Conservation (phyloP, 495 filamentous ascomycete species). For the Glarea lozoyensis region DNA sequence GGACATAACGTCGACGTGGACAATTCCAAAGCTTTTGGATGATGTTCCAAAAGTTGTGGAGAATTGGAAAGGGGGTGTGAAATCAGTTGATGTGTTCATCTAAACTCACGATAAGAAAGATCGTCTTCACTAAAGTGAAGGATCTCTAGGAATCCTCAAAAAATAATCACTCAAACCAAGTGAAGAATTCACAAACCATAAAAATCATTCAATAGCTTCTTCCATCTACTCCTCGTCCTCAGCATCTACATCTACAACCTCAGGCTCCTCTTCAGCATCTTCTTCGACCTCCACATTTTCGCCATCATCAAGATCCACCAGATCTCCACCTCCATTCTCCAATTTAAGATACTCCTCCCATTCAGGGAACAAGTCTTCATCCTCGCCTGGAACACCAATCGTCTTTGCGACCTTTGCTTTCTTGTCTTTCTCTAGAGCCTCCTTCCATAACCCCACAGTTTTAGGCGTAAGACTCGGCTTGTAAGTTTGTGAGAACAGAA, state of each 20-base stretch:
- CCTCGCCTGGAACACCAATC: conserved; percentile 75
- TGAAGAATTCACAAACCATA: too few species aligned
- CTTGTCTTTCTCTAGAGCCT: conserved; percentile 64
- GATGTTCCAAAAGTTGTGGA: too few species aligned
- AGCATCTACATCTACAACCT: background rate
- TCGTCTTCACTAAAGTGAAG: too few species aligned
- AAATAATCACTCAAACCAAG: too few species aligned
- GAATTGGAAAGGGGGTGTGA: too few species aligned
- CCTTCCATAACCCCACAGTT: conserved; percentile 73
- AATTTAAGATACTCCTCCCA: conserved; percentile 85
- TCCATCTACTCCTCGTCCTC: background rate
- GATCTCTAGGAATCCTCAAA: too few species aligned
- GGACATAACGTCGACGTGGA: too few species aligned
- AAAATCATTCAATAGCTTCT: too few species aligned
- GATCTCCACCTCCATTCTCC: conserved; percentile 54
- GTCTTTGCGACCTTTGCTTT: conserved; percentile 76
- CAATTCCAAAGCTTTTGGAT: too few species aligned
- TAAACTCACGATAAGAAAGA: too few species aligned
- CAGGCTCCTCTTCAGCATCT: conserved; percentile 6
- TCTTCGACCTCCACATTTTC: conserved; percentile 10
- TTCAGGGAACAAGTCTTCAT: conserved; percentile 89
- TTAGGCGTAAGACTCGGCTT: conserved; percentile 66
- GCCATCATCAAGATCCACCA: conserved; percentile 14
- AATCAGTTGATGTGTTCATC: too few species aligned
- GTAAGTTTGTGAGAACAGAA: conserved; percentile 89